Evolutionary conservation across 805 yeast species (phyloP).

Genomic region (Saccharomycopsis synnaedendra): DNA sequence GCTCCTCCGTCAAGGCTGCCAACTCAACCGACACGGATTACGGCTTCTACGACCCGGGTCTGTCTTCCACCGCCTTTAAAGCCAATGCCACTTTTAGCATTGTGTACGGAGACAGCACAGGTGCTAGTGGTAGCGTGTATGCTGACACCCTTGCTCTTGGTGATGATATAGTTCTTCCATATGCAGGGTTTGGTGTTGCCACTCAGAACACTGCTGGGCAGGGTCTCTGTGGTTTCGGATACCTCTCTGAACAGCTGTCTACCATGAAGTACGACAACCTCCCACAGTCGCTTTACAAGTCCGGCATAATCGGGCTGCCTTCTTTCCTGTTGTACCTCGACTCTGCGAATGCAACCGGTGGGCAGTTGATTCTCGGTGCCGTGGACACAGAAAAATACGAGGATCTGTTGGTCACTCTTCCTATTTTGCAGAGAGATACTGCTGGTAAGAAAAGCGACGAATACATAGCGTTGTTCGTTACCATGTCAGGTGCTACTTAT

Average conservation of each 20-base stretch:
- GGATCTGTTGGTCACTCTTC: constrained; percentile 29
- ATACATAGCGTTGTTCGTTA: constrained; percentile 3
- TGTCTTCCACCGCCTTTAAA: neutral
- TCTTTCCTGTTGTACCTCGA: constrained; percentile 11
- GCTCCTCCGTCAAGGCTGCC: neutral
- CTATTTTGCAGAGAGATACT: neutral
- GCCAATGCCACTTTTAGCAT: constrained; percentile 5
- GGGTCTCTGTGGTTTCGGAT: constrained; percentile 13
- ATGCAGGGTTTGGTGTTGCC: constrained; percentile 10
- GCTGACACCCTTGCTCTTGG: constrained; percentile 4
- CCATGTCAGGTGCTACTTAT: neutral
- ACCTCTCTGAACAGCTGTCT: neutral
- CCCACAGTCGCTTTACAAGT: constrained; percentile 7
- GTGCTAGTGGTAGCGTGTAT: constrained; percentile 5
- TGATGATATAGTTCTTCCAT: neutral
- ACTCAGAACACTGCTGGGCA: constrained; percentile 8
- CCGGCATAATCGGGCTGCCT: neutral
- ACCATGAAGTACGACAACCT: constrained; percentile 7
- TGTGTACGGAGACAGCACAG: constrained; percentile 8
- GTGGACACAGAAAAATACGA: constrained; percentile 37
- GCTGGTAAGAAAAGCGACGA: neutral
- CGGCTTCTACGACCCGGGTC: neutral
- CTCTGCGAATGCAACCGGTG: constrained; percentile 1
- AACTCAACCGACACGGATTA: neutral
- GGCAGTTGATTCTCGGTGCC: constrained; percentile 12